Evolutionary conservation across 2,329 filamentous ascomycete species (phyloP).

Genomic region (Alternaria hordeiaustralica): DNA sequence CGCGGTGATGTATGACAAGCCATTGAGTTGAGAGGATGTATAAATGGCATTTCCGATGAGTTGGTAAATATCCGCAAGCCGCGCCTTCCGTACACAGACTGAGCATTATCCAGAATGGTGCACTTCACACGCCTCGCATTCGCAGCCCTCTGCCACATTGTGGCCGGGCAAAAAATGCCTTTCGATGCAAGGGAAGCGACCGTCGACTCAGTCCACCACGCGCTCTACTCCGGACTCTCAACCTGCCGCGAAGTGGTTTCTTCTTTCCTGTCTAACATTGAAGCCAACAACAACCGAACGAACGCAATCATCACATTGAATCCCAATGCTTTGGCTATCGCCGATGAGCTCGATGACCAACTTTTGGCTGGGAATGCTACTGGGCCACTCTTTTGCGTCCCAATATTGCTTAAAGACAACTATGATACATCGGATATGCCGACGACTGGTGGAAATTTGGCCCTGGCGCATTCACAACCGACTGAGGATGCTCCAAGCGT

Average conservation of each 20-base stretch:
- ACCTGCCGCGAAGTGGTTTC: conserved; percentile 63
- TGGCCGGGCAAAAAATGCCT: conserved; percentile 34
- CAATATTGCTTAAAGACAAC: conserved; percentile 70
- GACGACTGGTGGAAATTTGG: conserved; percentile 64
- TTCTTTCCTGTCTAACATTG: conserved; percentile 64
- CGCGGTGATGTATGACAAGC: conserved; percentile 2
- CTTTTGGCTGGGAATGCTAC: conserved; percentile 58
- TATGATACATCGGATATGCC: conserved; percentile 63
- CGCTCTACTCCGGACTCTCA: conserved; percentile 59
- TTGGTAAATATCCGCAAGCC: neutral
- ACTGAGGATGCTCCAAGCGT: conserved; percentile 60
- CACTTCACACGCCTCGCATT: neutral
- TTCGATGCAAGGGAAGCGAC: conserved; percentile 66
- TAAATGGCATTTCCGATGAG: neutral
- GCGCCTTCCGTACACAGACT: neutral
- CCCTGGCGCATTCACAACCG: conserved; percentile 57
- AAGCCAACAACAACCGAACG: conserved; percentile 61
- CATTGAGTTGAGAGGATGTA: neutral
- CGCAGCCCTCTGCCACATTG: conserved; percentile 13
- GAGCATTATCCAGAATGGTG: conserved; percentile 11
- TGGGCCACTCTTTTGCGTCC: conserved; percentile 65
- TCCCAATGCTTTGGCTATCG: conserved; percentile 55
- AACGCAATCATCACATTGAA: conserved; percentile 66
- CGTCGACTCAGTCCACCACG: conserved; percentile 62
- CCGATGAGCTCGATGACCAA: conserved; percentile 58